phyloP scores from a whole-genome alignment of 73 alveolate genomes.

The Paraurostyla sp. region DNA sequence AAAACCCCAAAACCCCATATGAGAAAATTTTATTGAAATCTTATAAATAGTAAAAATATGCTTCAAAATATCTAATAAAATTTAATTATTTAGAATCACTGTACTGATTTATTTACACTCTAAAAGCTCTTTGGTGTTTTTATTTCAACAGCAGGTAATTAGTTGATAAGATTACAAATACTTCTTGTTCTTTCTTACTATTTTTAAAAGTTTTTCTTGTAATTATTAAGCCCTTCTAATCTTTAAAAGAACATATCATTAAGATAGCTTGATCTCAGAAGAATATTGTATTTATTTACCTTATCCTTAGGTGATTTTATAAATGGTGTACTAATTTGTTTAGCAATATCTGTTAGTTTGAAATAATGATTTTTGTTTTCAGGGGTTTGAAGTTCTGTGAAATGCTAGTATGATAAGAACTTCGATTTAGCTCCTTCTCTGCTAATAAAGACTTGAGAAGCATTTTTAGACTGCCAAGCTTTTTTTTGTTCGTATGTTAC shows the following conservation, averaged over 20 bases:
- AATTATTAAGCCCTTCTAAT: background rate
- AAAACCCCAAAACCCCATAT: no score
- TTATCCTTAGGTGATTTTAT: slow-evolving; percentile 11
- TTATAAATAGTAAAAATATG: no score
- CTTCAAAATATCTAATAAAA: no score
- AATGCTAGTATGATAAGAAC: no score
- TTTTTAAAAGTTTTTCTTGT: background rate
- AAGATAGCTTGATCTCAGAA: slow-evolving; percentile 38
- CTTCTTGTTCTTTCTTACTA: slow-evolving; percentile 31
- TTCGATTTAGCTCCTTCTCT: slow-evolving; percentile 9
- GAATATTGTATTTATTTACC: slow-evolving; percentile 7
- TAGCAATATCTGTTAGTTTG: slow-evolving; percentile 40
- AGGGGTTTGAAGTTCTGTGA: no score
- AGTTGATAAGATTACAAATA: background rate
- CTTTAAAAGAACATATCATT: slow-evolving; percentile 13
- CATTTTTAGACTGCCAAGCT: slow-evolving; percentile 36
- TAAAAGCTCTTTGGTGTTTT: slow-evolving; percentile 30
- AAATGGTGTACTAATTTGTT: background rate
- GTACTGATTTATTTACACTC: no score
- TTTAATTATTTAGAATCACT: no score
- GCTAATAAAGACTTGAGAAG: background rate
- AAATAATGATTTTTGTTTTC: background rate
- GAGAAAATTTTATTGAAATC: no score
- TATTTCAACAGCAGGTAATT: background rate
- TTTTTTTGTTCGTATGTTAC: background rate